Evolutionary conservation across 768 basidiomycete genomes (phyloP).

Genomic region (Boletus speciosus): DNA sequence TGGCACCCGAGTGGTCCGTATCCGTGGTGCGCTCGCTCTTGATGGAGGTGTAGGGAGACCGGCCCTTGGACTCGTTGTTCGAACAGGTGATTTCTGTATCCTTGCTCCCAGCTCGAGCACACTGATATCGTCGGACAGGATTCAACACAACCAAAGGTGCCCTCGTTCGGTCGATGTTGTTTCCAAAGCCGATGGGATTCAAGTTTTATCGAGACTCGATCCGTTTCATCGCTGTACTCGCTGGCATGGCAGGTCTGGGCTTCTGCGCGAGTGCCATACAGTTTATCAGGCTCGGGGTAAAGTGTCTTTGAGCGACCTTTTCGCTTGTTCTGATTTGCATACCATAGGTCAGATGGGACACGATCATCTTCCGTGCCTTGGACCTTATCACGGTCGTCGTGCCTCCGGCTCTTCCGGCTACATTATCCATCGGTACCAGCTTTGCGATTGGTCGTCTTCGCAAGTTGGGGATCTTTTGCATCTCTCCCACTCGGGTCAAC

Average conservation of each 20-base stretch:
- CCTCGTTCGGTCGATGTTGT: constrained; percentile 93
- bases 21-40: constrained; percentile 58
- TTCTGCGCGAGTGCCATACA: constrained; percentile 91
- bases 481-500: constrained; percentile 93
- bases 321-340: background rate
- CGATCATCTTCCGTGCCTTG: constrained; percentile 86
- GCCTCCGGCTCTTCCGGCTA: constrained; percentile 95
- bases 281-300: constrained; percentile 85
- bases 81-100: constrained; percentile 61
- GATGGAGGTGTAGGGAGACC: constrained; percentile 54
- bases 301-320: background rate
- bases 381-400: constrained; percentile 97
- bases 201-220: constrained; percentile 95
- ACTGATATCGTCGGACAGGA: constrained; percentile 40
- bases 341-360: constrained; percentile 77
- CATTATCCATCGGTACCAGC: constrained; percentile 94
- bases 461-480: constrained; percentile 88
- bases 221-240: constrained; percentile 86
- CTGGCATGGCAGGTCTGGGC: constrained; percentile 86
- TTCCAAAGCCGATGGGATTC: constrained; percentile 98
- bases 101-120: background rate
- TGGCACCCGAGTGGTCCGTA: constrained; percentile 87
- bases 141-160: constrained; percentile 99
- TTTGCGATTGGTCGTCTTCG: constrained; percentile 89
- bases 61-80: constrained; percentile 77